Percentiles rank a stretch among this genome's conserved stretches.
phyloP scores from a whole-genome alignment of 768 basidiomycete species.

The Pulveroboletus sp. region DNA sequence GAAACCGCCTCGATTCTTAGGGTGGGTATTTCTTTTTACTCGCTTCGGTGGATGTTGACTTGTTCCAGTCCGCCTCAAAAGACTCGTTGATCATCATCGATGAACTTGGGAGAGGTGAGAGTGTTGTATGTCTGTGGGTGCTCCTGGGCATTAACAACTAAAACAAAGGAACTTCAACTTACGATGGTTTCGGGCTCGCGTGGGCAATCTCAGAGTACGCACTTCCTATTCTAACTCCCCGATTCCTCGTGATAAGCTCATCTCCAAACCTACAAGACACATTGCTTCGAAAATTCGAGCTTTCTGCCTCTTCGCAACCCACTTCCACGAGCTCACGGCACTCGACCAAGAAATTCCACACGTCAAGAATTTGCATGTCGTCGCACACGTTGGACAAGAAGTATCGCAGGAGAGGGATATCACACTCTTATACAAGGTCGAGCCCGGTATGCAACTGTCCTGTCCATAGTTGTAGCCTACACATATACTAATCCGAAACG shows the following conservation, averaged over 20 bases:
- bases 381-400: conserved; percentile 75
- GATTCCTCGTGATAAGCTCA: background rate
- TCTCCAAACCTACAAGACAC: conserved; percentile 49
- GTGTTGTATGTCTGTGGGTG: background rate
- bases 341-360: conserved; percentile 81
- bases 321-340: conserved; percentile 95
- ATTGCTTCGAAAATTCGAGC: conserved; percentile 90
- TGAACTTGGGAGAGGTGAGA: conserved; percentile 82
- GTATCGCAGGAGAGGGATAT: conserved; percentile 64
- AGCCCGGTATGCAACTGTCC: conserved; percentile 57
- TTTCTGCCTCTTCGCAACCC: conserved; percentile 95
- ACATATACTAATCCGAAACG: background rate
- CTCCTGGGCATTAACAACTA: conserved; percentile 1
- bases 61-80: conserved; percentile 73
- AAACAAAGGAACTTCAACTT: conserved; percentile 80
- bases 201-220: conserved; percentile 98
- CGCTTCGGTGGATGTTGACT: background rate
- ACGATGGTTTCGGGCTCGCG: conserved; percentile 95
- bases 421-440: conserved; percentile 67
- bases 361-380: conserved; percentile 93
- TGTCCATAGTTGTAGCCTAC: background rate
- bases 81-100: conserved; percentile 97
- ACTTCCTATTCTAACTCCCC: background rate
- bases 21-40: conserved; percentile 38
- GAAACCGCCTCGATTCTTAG: conserved; percentile 94